phyloP scores from a whole-genome alignment of 495 filamentous ascomycete genomes.

The Penicillium pancosmium region DNA sequence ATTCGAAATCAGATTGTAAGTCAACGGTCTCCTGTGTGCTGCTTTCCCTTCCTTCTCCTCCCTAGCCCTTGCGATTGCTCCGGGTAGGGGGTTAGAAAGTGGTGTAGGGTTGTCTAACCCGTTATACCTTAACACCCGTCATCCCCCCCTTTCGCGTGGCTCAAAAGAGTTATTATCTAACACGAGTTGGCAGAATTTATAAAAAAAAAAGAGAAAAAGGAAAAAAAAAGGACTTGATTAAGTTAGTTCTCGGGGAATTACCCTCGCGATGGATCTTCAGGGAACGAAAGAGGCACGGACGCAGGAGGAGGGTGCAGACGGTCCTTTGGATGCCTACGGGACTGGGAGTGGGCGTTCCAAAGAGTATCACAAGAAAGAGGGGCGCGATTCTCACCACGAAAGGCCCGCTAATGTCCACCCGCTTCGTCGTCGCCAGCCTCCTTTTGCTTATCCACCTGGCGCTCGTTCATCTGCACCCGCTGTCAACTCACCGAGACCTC shows the following conservation, averaged over 20 bases:
- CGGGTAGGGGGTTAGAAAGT: constrained; percentile 6
- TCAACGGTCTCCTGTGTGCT: constrained; percentile 1
- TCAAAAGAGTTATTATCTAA: constrained; percentile 12
- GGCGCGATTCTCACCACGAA: constrained; percentile 36
- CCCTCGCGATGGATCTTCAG: constrained; percentile 47
- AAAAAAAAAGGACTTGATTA: neutral
- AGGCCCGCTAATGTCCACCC: constrained; percentile 24
- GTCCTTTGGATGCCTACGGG: constrained; percentile 42
- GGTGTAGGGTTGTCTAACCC: constrained; percentile 10
- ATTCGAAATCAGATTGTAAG: constrained; percentile 16
- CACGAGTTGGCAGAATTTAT: constrained; percentile 5
- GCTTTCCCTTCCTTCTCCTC: neutral
- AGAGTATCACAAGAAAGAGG: constrained; percentile 44
- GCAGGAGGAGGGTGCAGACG: constrained; percentile 46
- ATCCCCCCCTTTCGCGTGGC: neutral
- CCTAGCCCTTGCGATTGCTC: constrained; percentile 6
- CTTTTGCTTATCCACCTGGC: constrained; percentile 30
- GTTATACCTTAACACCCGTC: constrained; percentile 14
- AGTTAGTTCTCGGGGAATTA: neutral
- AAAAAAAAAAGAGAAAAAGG: constrained; percentile 4
- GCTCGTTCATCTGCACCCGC: constrained; percentile 17
- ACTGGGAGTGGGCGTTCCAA: constrained; percentile 37
- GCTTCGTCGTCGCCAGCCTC: constrained; percentile 25
- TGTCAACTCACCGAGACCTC: constrained; percentile 16
- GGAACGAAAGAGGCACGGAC: constrained; percentile 50